phyloP scores from a whole-genome alignment of 352 stramenopile species.

The Phytophthora fragariae region DNA sequence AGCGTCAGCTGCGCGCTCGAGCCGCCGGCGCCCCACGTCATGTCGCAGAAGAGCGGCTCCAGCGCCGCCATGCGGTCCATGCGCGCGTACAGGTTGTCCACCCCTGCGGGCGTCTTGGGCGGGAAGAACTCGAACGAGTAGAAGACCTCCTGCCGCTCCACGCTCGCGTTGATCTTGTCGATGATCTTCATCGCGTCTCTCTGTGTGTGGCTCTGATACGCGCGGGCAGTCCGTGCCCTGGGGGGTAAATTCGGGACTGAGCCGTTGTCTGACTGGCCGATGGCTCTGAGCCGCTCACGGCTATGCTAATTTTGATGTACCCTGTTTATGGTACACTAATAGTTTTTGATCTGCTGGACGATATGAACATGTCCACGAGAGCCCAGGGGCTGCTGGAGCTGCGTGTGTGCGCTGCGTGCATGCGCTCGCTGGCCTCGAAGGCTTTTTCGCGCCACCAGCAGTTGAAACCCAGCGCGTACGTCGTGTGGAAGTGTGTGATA shows the following conservation, averaged over 20 bases:
- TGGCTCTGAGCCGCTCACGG: conserved; percentile 26
- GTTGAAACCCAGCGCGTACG: conserved; percentile 55
- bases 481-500: conserved; percentile 15
- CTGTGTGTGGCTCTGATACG: background rate
- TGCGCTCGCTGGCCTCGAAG: conserved; percentile 6
- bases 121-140: conserved; percentile 99
- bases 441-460: conserved; percentile 66
- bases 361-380: no score
- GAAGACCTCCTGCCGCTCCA: conserved; percentile 87
- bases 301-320: conserved; percentile 20
- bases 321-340: background rate
- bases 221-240: background rate
- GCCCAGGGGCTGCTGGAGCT: background rate
- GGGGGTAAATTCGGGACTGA: conserved; percentile 27
- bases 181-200: conserved; percentile 82
- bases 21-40: conserved; percentile 99
- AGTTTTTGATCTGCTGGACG: conserved; percentile 12
- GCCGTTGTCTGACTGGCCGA: background rate
- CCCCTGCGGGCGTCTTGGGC: conserved; percentile 95
- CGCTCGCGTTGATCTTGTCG: conserved; percentile 88
- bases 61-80: conserved; percentile 97
- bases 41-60: conserved; percentile 97
- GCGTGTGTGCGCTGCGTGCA: conserved; percentile 42
- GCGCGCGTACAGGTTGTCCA: conserved; percentile 97
- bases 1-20: conserved; percentile 96